A percentile compares a stretch with the other conserved stretches of the same genome.
Evolutionary conservation across 2,329 filamentous ascomycete species (phyloP).

Genomic region (Dryadomyces sulphureus): DNA sequence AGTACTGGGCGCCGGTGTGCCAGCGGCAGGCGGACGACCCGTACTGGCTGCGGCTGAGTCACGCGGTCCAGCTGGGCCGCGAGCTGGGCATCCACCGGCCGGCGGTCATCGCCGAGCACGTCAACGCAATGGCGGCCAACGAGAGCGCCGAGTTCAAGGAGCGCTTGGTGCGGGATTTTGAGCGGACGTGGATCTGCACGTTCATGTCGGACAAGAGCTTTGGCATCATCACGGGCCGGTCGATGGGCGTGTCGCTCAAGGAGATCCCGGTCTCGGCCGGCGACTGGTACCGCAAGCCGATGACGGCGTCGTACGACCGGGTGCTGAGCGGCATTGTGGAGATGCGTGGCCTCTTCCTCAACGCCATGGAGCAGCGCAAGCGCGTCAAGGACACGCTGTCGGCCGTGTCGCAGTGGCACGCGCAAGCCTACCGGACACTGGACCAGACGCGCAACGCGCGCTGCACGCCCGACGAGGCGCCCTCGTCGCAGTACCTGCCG

Average conservation of each 20-base stretch:
- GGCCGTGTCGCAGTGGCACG: conserved; percentile 12
- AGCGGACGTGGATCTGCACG: conserved; percentile 11
- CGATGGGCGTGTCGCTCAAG: conserved; percentile 9
- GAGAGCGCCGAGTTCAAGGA: conserved; percentile 6
- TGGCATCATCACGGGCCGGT: conserved; percentile 11
- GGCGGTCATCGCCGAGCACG: conserved; percentile 10
- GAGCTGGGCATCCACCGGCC: conserved; percentile 13
- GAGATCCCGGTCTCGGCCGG: conserved; percentile 8
- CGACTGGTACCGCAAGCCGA: conserved; percentile 11
- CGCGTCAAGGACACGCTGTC: conserved; percentile 9
- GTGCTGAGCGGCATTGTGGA: conserved; percentile 13
- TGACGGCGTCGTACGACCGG: conserved; percentile 11
- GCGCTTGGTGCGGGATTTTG: conserved; percentile 11
- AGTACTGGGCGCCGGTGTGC: conserved; percentile 14
- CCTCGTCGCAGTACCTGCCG: conserved; percentile 5
- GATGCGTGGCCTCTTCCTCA: conserved; percentile 10
- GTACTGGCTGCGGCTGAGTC: conserved; percentile 14
- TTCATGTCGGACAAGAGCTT: conserved; percentile 12
- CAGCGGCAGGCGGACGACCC: conserved; percentile 12
- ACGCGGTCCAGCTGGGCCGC: conserved; percentile 13
- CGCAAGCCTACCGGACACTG: conserved; percentile 7
- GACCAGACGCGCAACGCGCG: conserved; percentile 9
- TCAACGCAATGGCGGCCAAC: conserved; percentile 7
- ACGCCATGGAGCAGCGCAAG: conserved; percentile 9
- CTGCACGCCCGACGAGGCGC: conserved; percentile 4